Conservation (phyloP, 768 basidiomycete species). For the Cystoderma amianthinum region DNA sequence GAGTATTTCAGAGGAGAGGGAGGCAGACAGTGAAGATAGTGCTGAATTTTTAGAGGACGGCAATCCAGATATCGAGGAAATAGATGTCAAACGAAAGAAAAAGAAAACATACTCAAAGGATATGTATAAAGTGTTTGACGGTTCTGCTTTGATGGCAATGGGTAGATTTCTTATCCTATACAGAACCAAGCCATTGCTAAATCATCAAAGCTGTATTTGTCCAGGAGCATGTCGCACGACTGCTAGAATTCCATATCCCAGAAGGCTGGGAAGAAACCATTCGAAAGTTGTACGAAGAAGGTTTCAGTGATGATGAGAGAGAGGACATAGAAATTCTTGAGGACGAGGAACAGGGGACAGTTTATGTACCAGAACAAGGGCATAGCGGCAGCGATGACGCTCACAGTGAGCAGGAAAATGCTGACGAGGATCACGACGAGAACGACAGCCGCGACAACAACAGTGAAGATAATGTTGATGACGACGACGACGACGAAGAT, state of each 20-base stretch:
- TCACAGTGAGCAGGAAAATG: slow-evolving; percentile 5
- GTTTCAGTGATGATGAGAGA: slow-evolving; percentile 2
- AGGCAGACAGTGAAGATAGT: slow-evolving; percentile 1
- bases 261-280: slow-evolving; percentile 39
- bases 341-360: too few relatives aligned
- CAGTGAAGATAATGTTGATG: slow-evolving; percentile 9
- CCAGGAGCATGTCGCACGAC: slow-evolving; percentile 52
- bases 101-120: slow-evolving; percentile 29
- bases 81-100: slow-evolving; percentile 9
- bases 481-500: slow-evolving; percentile 6
- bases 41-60: neutral
- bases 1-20: neutral
- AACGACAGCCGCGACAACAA: too few relatives aligned
- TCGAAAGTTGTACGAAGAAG: slow-evolving; percentile 8
- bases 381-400: slow-evolving; percentile 7
- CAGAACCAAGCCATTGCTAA: neutral
- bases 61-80: neutral
- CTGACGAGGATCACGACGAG: slow-evolving; percentile 4
- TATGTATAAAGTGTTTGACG: slow-evolving; percentile 74
- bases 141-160: slow-evolving; percentile 65
- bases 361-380: slow-evolving; percentile 1
- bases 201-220: slow-evolving; percentile 50
- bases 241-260: slow-evolving; percentile 32
- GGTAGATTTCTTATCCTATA: slow-evolving; percentile 27
- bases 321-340: neutral